Base-by-base conservation (phyloP, 495 filamentous ascomycete species). In the Daldinia caldariorum region DNA sequence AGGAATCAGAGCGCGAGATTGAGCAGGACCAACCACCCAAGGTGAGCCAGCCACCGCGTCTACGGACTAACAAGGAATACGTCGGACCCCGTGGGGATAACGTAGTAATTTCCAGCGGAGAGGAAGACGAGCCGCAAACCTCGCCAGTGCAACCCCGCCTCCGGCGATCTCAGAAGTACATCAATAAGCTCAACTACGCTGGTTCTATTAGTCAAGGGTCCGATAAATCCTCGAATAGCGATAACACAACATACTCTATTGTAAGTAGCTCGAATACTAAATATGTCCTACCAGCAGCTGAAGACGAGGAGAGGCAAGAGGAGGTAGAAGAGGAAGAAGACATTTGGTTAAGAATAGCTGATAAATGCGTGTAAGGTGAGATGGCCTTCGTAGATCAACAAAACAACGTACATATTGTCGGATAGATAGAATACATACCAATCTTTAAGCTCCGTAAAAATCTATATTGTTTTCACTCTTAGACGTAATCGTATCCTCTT, bases 271-370 rank as follows among this genome's bases (percentile, higher is more conserved):
- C 43, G 43, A 9, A 22, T 47, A 6, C 43, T 53, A 53, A 18
- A 32, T 16, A 32, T n/a, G 29, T 3, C n/a, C 14, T n/a, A 6
- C 9, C 8, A 37, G 53, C 38, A 29, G 16, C 8, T 14, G 34
- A 37, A 20, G 29, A 20, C 16, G 20, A 45, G 13, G 35, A n/a
- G n/a, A n/a, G n/a, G n/a, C n/a, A n/a, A n/a, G n/a, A 50, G 9
- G 13, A 29, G 4, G 38, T 29, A 8, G 56, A 29, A 2, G 38
- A 35, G 6, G 56, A 60, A n/a, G 64, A 69, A 43, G 70, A 73
- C 20, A 61, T 70, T 14, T 73, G 70, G 70, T 38, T 73, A 16
- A n/a, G 39, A 49, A 13, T 66, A 45, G 70, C 66, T 31, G 16
- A 50, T 64, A 8, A 47, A 53, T 53, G 26, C 12, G 31, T 14